Evolutionary conservation across 331 rosid species (phyloP).

Genomic region (Spiraea crenata): DNA sequence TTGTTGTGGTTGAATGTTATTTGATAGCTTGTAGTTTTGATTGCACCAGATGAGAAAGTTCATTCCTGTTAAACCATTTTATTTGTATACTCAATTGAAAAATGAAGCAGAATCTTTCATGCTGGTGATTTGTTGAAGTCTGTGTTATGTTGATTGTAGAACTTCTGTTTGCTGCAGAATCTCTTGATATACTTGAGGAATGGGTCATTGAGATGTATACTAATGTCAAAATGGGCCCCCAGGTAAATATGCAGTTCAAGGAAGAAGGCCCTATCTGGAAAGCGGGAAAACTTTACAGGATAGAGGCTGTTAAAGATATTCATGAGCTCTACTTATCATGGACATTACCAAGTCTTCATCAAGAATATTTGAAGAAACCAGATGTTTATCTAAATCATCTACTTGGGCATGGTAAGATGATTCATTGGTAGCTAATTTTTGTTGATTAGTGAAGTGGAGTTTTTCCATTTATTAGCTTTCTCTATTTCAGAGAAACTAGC

Average conservation of each 20-base stretch:
- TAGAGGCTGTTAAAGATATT: constrained; percentile 90
- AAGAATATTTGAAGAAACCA: constrained; percentile 74
- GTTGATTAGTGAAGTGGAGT: background rate
- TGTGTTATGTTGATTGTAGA: constrained; percentile 17
- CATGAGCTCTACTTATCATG: constrained; percentile 74
- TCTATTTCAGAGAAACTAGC: background rate
- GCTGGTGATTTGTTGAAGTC: background rate
- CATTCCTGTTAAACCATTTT: background rate
- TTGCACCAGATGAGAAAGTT: background rate
- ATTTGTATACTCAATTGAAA: background rate
- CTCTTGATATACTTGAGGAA: constrained; percentile 82
- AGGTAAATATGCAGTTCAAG: constrained; percentile 48
- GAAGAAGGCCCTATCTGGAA: constrained; percentile 77
- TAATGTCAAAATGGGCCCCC: constrained; percentile 58
- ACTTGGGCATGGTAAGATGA: constrained; percentile 84
- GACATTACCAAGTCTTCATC: constrained; percentile 75
- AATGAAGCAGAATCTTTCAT: background rate
- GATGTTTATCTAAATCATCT: constrained; percentile 87
- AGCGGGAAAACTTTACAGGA: constrained; percentile 68
- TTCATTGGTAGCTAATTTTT: background rate
- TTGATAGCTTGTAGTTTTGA: background rate
- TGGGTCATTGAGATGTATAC: constrained; percentile 84
- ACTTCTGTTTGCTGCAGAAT: constrained; percentile 47
- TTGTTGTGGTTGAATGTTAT: background rate
- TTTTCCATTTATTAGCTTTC: background rate